A percentile compares a stretch with the other conserved stretches of the same genome.
Evolutionary conservation across 169 alveolate genomes (phyloP).

Genomic region (Plasmodium vivax): DNA sequence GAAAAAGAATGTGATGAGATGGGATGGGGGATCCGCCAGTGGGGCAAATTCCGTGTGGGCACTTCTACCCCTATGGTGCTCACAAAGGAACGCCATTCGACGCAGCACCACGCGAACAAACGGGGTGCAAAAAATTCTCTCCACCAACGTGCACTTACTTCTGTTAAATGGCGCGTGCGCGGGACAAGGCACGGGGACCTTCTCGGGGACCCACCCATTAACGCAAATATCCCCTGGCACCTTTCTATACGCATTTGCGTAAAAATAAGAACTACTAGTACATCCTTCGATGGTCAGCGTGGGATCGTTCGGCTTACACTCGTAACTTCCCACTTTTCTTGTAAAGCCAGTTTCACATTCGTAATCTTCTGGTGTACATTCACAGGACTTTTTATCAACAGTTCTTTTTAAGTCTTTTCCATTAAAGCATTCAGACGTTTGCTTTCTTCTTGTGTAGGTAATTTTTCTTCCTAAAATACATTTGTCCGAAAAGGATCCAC

Average conservation of each 20-base stretch:
- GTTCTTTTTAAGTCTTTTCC: conserved; percentile 96
- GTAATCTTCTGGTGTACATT: conserved; percentile 96
- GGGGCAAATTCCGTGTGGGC: not conserved
- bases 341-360: conserved; percentile 97
- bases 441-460: conserved; percentile 95
- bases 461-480: conserved; percentile 94
- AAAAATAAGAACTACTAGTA: conserved; percentile 82
- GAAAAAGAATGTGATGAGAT: not conserved
- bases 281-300: conserved; percentile 83
- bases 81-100: not conserved
- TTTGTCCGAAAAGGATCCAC: conserved; percentile 82
- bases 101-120: not conserved
- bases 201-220: conserved; percentile 95
- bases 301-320: conserved; percentile 86
- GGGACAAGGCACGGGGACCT: conserved; percentile 94
- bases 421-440: conserved; percentile 96
- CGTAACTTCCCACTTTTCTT: conserved; percentile 88
- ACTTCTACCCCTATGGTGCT: not conserved
- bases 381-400: conserved; percentile 91
- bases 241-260: conserved; percentile 93
- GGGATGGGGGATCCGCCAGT: not conserved
- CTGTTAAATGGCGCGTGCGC: conserved; percentile 87
- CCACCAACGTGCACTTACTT: conserved; percentile 38
- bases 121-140: not conserved
- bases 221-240: conserved; percentile 97